Evolutionary conservation across 768 basidiomycete species (phyloP).

Genomic region (Xerocomus spinulosus): DNA sequence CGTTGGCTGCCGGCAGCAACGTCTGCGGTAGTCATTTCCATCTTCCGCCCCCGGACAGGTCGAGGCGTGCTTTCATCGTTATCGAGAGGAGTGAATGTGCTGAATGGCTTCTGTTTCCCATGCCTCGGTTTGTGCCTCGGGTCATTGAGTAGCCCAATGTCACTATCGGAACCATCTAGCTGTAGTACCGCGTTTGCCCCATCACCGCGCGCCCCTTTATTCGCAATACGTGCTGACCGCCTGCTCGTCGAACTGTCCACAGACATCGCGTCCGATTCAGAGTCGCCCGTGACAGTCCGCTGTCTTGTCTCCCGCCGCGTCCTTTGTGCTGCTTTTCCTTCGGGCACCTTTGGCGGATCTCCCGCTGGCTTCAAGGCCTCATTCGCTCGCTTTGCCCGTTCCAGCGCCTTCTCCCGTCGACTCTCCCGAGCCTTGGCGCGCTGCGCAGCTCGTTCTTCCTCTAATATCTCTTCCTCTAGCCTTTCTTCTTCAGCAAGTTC

Average conservation of each 20-base stretch:
- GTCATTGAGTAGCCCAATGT: background rate
- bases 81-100: background rate
- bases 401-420: constrained; percentile 19
- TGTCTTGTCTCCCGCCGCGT: constrained; percentile 2
- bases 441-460: constrained; percentile 21
- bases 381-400: constrained; percentile 16
- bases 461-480: constrained; percentile 27
- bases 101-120: constrained; percentile 1
- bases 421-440: constrained; percentile 16
- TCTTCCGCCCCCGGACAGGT: constrained; percentile 9
- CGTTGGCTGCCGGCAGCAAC: background rate
- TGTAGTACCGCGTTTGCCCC: background rate
- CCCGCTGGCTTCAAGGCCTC: background rate
- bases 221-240: constrained; percentile 5
- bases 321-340: background rate
- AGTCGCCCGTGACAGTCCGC: constrained; percentile 1
- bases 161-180: constrained; percentile 3
- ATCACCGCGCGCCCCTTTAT: background rate
- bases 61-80: constrained; percentile 24
- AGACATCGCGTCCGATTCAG: constrained; percentile 29
- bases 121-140: background rate
- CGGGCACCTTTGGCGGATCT: constrained; percentile 3
- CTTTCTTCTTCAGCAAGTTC: constrained; percentile 41
- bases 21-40: background rate
- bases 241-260: constrained; percentile 20